Percentiles rank a stretch among this genome's conserved stretches.
These are phyloP conservation scores for Colletotrichum paranaense DNA, from an alignment of 2,329 filamentous ascomycete genomes.

Conservation along the genomic window DNA sequence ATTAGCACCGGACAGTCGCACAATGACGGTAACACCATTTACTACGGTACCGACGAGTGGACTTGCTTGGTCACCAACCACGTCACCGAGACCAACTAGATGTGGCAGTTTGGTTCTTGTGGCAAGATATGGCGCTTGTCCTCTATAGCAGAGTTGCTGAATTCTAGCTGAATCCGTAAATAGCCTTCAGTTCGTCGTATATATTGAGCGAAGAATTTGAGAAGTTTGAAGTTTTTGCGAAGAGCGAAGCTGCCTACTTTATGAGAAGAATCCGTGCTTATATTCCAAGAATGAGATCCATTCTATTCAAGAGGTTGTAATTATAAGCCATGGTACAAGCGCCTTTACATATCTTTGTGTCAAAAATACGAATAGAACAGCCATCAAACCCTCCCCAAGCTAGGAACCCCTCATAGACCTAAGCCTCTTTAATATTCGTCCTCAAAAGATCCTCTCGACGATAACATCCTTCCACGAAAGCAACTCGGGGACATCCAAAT, in stretches of 20 bases:
- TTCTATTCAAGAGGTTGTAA: too few species aligned
- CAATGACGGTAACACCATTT: conserved; percentile 59
- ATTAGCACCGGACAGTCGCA: conserved; percentile 53
- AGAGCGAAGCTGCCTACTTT: neutral
- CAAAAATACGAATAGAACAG: too few species aligned
- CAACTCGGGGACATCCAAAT: conserved; percentile 49
- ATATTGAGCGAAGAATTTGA: neutral
- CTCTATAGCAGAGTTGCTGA: neutral
- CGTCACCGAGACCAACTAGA: conserved; percentile 40
- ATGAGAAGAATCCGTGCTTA: neutral
- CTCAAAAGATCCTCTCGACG: conserved; percentile 36
- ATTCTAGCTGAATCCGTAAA: neutral
- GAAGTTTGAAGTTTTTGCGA: neutral
- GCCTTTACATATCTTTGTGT: too few species aligned
- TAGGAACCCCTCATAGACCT: neutral
- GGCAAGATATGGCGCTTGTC: neutral
- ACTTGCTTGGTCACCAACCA: conserved; percentile 58
- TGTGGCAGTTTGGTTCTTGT: neutral
- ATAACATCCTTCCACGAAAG: conserved; percentile 1
- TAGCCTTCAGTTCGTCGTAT: conserved; percentile 17
- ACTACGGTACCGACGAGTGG: conserved; percentile 53
- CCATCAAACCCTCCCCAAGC: neutral
- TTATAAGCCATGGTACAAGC: too few species aligned
- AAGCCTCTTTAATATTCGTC: conserved; percentile 22
- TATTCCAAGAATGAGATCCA: neutral